phyloP scores from a whole-genome alignment of 805 yeast species.

The Teunomyces pallodes region DNA sequence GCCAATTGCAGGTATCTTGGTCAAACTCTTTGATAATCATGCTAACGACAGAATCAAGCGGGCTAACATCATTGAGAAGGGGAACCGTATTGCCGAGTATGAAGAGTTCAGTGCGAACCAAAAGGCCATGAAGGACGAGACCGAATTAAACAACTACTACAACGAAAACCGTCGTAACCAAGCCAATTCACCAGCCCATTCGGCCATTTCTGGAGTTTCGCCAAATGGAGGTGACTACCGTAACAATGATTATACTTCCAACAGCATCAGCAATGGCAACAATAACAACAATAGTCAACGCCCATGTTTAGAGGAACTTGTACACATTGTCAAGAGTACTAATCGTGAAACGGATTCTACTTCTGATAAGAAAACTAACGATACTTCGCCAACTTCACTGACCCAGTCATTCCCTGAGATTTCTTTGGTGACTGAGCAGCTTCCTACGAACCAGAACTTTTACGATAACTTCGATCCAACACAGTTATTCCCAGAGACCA shows the following conservation, averaged over 20 bases:
- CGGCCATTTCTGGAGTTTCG: constrained; percentile 23
- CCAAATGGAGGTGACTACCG: constrained; percentile 24
- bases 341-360: constrained; percentile 2
- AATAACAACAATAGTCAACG: not conserved
- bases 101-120: constrained; percentile 30
- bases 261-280: not conserved
- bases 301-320: constrained; percentile 32
- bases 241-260: constrained; percentile 11
- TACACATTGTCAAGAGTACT: constrained; percentile 28
- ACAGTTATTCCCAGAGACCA: constrained; percentile 49
- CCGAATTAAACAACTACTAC: constrained; percentile 16
- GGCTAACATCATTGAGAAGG: constrained; percentile 38
- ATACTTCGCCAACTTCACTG: constrained; percentile 36
- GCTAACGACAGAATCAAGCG: constrained; percentile 43
- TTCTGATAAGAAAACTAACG: constrained; percentile 12
- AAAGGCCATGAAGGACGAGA: constrained; percentile 21
- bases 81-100: constrained; percentile 36
- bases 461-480: constrained; percentile 56
- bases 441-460: constrained; percentile 45
- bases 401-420: constrained; percentile 48
- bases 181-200: constrained; percentile 13
- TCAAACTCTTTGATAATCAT: constrained; percentile 39
- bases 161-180: constrained; percentile 3
- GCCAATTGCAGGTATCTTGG: constrained; percentile 38
- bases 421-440: constrained; percentile 51